Evolutionary conservation across 371 early-diverging fungal genomes (phyloP), one percentile per base, ranked within the genome.

Genomic region (Circinella umbellata): DNA sequence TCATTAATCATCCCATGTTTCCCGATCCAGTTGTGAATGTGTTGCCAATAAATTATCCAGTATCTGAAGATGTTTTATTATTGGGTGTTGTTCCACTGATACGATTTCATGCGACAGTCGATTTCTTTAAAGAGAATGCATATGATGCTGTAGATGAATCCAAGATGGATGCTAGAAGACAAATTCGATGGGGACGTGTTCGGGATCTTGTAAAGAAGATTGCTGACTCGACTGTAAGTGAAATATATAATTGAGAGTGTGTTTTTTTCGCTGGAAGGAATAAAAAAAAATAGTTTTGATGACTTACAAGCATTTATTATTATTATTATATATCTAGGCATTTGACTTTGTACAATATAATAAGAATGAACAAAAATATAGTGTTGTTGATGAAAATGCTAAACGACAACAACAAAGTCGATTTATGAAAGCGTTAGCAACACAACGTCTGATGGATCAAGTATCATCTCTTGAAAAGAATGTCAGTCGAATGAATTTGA

Each of bases 361-460:
- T 54, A 82, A 79, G 62, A 66, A 60, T 1, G 85, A 85, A 20
- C 86, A 84, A 59, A 78, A 73, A 17, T 90, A 87, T 69, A 79
- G 74, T 35, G 82, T 90, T 2, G 68, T 83, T 38, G 90, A 90
- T 64, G 87, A 87, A 68, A 85, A 85, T 62, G 77, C 83, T n/a
- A 85, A 86, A 84, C 82, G 83, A 63, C 81, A 83, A 63, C 86
- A 88, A 63, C 80, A 80, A 66, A 81, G 80, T 39, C 80, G 87
- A 59, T 75, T 88, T 15, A 88, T 90, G 86, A 84, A 86, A 69
- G 85, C 88, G 3, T 75, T 92, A 54, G 92, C 91, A 15, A 79
- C 88, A 5, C 89, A 90, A 59, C 85, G 86, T 42, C 69, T 92
- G 10, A 83, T 85, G 76, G 88, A 88, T 61, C 89, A 92, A 75